These are phyloP conservation scores for Leavenworthia alabamica DNA, from an alignment of 345 rosid genomes.

Conservation along the genomic window DNA sequence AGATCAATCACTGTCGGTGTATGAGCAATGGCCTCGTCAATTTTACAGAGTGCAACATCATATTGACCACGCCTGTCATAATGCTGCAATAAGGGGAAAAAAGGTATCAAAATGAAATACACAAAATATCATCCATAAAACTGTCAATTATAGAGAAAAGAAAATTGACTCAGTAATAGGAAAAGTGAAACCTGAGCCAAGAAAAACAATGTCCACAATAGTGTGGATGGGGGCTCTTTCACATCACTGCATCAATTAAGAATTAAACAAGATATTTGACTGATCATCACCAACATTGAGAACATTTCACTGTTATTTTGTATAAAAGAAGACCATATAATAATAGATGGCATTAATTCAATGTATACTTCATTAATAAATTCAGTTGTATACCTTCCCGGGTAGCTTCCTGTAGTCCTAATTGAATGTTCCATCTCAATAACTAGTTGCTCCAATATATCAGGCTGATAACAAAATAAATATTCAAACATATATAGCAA, in stretches of 20 bases:
- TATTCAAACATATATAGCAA: background rate
- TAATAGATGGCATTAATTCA: background rate
- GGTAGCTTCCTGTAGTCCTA: slow-evolving; percentile 52
- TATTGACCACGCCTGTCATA: slow-evolving; percentile 86
- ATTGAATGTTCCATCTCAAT: slow-evolving; percentile 83
- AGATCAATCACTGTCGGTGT: slow-evolving; percentile 98
- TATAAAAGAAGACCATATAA: background rate
- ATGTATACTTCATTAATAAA: background rate
- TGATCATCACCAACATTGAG: background rate
- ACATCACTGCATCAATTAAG: slow-evolving; percentile 52
- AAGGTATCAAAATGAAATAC: slow-evolving; percentile 6
- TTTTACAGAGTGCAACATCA: slow-evolving; percentile 69
- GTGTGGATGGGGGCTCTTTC: slow-evolving; percentile 90
- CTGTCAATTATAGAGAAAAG: slow-evolving; percentile 5
- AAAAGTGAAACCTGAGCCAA: slow-evolving; percentile 77
- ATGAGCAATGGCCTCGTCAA: slow-evolving; percentile 85
- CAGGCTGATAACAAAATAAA: slow-evolving; percentile 50
- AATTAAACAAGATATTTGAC: background rate
- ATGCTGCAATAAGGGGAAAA: slow-evolving; percentile 58
- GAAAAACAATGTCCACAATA: slow-evolving; percentile 86
- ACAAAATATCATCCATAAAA: background rate
- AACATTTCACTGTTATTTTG: background rate
- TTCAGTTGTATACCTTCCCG: slow-evolving; percentile 61
- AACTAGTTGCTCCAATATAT: slow-evolving; percentile 72
- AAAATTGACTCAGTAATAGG: slow-evolving; percentile 1